phyloP scores from a whole-genome alignment of 257 asterid genomes.

The Marsdenia floribunda region DNA sequence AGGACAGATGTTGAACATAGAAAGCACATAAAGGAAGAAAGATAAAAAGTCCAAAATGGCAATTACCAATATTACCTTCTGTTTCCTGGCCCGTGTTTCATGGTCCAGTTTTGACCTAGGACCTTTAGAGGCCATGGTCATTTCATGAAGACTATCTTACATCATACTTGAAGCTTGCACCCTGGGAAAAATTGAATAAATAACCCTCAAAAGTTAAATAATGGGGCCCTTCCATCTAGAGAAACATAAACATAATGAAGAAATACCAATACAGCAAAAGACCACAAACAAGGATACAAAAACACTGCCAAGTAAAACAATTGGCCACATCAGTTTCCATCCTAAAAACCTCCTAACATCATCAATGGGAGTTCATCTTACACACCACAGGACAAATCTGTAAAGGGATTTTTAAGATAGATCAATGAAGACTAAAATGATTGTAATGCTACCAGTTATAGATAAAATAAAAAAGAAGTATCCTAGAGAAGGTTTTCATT shows the following conservation, averaged over 20 bases:
- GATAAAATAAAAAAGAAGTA: not conserved
- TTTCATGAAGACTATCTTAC: constrained; percentile 44
- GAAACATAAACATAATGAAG: not conserved
- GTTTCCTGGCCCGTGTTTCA: constrained; percentile 87
- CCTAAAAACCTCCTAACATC: not conserved
- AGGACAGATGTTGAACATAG: not conserved
- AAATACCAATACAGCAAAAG: not conserved
- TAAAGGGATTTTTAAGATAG: not conserved
- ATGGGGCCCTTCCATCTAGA: not conserved
- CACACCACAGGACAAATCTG: not conserved
- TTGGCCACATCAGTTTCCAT: not conserved
- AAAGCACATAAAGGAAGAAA: not conserved
- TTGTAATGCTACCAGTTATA: not conserved
- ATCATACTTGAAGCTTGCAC: constrained; percentile 29
- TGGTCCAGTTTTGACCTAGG: constrained; percentile 89
- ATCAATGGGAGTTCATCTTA: not conserved
- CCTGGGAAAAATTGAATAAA: not conserved
- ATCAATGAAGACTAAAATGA: not conserved
- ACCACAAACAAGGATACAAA: not conserved
- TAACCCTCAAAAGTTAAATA: not conserved
- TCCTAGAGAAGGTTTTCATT: not conserved
- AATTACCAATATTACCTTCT: constrained; percentile 53
- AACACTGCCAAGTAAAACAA: not conserved
- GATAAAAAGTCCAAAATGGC: constrained; percentile 6
- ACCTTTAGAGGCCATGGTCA: constrained; percentile 97